Conservation (phyloP, 768 basidiomycete species). For the Harrya chromipes region DNA sequence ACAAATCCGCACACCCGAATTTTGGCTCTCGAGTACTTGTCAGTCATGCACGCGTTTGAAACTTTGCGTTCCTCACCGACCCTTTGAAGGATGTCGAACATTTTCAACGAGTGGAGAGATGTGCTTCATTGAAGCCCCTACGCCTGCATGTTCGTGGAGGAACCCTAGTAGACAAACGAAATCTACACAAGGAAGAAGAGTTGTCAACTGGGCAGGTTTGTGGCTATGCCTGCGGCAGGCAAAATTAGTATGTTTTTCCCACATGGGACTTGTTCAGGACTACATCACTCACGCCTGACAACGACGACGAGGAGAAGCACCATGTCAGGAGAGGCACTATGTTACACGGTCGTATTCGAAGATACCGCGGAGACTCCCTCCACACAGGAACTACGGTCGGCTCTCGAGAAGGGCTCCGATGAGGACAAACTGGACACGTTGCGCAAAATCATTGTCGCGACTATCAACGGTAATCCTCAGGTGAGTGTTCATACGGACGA, state of each 20-base stretch:
- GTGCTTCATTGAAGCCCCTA: no score
- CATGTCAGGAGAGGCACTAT: conserved; percentile 54
- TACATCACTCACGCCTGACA: conserved; percentile 6
- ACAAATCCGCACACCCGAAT: no score
- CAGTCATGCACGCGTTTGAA: no score
- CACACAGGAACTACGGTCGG: conserved; percentile 75
- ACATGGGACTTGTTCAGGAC: background rate
- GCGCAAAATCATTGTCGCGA: conserved; percentile 89
- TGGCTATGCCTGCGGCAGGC: background rate
- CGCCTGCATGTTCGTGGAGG: no score
- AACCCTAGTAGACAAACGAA: no score
- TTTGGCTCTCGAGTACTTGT: no score
- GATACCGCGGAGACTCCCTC: conserved; percentile 71
- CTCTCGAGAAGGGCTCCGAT: conserved; percentile 92
- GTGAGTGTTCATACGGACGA: conserved; percentile 40
- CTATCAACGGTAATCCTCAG: conserved; percentile 92
- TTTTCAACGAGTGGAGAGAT: no score
- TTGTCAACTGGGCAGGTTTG: no score
- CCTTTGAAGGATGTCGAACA: no score
- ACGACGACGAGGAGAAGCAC: conserved; percentile 10
- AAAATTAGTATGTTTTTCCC: conserved; percentile 9
- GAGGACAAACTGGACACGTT: conserved; percentile 96
- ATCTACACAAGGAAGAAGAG: no score
- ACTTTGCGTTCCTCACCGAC: no score
- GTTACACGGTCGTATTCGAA: conserved; percentile 79